phyloP scores from a whole-genome alignment of 2,329 filamentous ascomycete species.

The Zymoseptoria crescenta region DNA sequence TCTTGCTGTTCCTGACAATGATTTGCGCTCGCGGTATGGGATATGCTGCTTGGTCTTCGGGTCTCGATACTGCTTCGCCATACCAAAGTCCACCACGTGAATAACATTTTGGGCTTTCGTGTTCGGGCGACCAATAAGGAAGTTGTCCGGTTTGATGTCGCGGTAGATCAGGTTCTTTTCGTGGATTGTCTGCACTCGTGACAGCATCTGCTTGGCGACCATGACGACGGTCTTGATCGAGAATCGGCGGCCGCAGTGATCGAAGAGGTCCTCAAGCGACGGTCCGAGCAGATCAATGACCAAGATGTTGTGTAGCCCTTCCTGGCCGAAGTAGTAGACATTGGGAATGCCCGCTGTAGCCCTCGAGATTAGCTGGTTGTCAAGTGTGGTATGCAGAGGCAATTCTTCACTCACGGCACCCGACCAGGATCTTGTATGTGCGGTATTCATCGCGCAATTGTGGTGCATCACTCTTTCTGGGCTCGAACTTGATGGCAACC shows the following conservation, averaged over 20 bases:
- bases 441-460: slow-evolving; percentile 97
- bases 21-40: slow-evolving; percentile 93
- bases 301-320: slow-evolving; percentile 96
- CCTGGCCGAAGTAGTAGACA: slow-evolving; percentile 98
- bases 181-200: slow-evolving; percentile 87
- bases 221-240: slow-evolving; percentile 97
- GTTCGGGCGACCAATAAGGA: slow-evolving; percentile 85
- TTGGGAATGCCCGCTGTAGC: slow-evolving; percentile 86
- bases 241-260: slow-evolving; percentile 93
- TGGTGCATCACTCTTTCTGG: slow-evolving; percentile 94
- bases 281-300: slow-evolving; percentile 95
- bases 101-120: slow-evolving; percentile 97
- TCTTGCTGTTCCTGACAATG: slow-evolving; percentile 86
- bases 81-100: slow-evolving; percentile 97
- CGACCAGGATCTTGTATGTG: slow-evolving; percentile 98
- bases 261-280: slow-evolving; percentile 92
- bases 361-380: slow-evolving; percentile 1
- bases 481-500: slow-evolving; percentile 99
- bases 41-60: slow-evolving; percentile 99
- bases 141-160: slow-evolving; percentile 99
- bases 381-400: not conserved
- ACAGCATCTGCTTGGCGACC: slow-evolving; percentile 99
- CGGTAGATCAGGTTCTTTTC: slow-evolving; percentile 99
- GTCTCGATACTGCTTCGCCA: slow-evolving; percentile 98
- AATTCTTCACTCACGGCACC: slow-evolving; percentile 72